Evolutionary conservation across 805 yeast genomes (phyloP), one percentile per base, ranked within the genome.

Genomic region (Saturnispora dispora): DNA sequence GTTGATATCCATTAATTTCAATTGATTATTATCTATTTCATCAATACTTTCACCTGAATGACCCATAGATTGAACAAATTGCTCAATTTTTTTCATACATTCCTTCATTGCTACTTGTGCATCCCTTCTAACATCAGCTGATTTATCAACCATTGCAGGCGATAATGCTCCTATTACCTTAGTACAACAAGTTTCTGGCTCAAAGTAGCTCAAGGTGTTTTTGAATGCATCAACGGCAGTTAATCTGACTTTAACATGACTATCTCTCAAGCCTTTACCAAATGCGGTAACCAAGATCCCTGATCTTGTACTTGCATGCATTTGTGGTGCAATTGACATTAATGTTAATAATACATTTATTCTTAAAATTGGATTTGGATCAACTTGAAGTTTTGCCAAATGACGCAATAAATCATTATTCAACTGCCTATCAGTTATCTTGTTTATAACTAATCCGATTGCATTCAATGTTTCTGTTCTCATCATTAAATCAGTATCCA

Each of bases 241-340:
- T 60, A 82, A 64, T 56, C 93, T 76, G 13, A 95, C 81, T 7
- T 85, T 88, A 2, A 82, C 74, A 60, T 80, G 81, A 0, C 90
- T 76, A 65, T 91, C 99, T 59, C 82, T 82, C 45, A 91, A 72
- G 0, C 95, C 85, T 59, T 89, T 83, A 2, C 87, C 78, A 58
- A 86, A 84, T 0, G 97, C 98, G 1, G 96, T 88, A 3, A 88
- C 81, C 46, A 93, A 69, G 2, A 93, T 96, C 22, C 81, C 82
- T 9, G 87, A 74, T 52, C 90, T 74, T 3, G 85, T 71, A 15
- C 63, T 66, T 20, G 71, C 60, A 58, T 80, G 81, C 58, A 88
- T 75, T 53, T 72, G 68, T 32, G 73, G 64, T 0, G 93, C 82
- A 44, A 88, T 79, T 50, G 79, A 78, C 40, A 85, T 80, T 33